These are phyloP conservation scores for Chrysochromulina tobinii DNA, from an alignment of 78 protist species.

Conservation along the genomic window DNA sequence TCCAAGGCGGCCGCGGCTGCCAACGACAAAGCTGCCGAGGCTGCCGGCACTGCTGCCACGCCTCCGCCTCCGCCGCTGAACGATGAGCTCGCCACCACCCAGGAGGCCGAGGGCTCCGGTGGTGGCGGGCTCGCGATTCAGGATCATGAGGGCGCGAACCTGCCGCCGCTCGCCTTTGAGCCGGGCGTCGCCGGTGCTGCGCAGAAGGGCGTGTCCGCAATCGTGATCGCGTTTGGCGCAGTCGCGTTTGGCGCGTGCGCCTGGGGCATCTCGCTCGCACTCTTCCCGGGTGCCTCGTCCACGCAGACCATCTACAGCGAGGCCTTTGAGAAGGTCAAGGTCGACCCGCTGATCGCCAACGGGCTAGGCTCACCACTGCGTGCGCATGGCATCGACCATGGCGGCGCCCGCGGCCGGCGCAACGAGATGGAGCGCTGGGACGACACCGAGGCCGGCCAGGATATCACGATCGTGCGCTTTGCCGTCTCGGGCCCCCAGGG, in stretches of 20 bases:
- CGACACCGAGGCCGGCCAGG: background rate
- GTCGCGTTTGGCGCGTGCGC: background rate
- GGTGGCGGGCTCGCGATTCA: background rate
- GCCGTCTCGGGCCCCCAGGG: background rate
- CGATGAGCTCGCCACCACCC: too few species aligned
- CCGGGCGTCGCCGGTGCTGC: background rate
- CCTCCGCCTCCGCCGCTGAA: too few species aligned
- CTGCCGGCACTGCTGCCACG: too few species aligned
- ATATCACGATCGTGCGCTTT: background rate
- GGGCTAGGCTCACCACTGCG: background rate
- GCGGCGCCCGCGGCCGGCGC: background rate
- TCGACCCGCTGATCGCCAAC: background rate
- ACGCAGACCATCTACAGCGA: background rate
- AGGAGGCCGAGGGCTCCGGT: too few species aligned
- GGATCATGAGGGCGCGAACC: background rate
- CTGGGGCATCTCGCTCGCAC: background rate
- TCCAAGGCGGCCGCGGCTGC: too few species aligned
- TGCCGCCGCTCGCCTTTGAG: background rate
- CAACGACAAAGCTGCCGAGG: too few species aligned
- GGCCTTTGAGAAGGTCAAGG: background rate
- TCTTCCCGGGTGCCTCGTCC: background rate
- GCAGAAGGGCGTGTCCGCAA: background rate
- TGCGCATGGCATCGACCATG: background rate
- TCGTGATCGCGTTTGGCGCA: background rate
- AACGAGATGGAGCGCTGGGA: conserved; percentile 12